Evolutionary conservation across 257 asterid genomes (phyloP), one percentile per base, ranked within the genome.

Genomic region (Salvia rosmarinus): DNA sequence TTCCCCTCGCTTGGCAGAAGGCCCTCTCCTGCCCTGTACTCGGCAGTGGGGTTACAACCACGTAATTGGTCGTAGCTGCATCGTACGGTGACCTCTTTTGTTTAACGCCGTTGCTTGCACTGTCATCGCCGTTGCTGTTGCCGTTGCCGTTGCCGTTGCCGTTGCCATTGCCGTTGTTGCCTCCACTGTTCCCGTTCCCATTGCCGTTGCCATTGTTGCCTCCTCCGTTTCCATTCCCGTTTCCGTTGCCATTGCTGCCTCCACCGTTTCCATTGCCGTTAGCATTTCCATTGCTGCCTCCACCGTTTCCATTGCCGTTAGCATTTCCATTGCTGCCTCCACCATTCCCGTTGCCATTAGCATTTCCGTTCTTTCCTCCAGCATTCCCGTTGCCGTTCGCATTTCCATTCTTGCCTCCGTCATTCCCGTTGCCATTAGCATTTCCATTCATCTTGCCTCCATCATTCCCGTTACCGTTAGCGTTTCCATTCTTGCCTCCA

Each of bases 21-120:
- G 74, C 84, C 61, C 82, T 77, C 60, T 85, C 89, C 65, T 85
- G 85, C 10, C 82, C 85, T 2, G 86, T 73, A 9, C 50, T 71
- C 16, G 87, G 84, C 39, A 79, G 13, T 0, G 82, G 58, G 3
- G 83, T 57, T 62, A 89, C 10, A 12, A 25, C 30, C 0, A n/a
- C 23, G 50, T 87, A 89, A 55, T 82, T 78, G 1, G 86, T 78
- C 1, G 87, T 55, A 11, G 84, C 85, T 9, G 82, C 89, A 56
- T 82, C 89, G 13, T 30, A 0, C 0, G 73, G 63, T 8, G 67
- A 70, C 72, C 37, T 69, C 68, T 75, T 79, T 10, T 49, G n/a
- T 14, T 60, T 32, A 2, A 52, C 20, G 14, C 75, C 78, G 0
- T 37, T 50, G 39, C 37, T 47, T 3, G 16, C 80, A 10, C 3